phyloP scores from a whole-genome alignment of 192 early-diverging fungal genomes.

The Oehlia diaphana region DNA sequence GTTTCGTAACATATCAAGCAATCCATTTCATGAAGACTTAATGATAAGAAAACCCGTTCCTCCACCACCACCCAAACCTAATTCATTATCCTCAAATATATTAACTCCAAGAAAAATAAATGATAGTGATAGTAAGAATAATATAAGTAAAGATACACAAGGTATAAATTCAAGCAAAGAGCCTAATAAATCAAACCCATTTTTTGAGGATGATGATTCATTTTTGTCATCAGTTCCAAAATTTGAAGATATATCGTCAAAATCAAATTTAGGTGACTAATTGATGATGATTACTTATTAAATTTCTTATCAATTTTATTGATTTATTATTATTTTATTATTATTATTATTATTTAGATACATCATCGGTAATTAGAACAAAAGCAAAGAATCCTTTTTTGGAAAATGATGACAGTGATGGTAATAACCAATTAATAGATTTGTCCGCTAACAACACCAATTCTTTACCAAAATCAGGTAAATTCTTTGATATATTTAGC shows the following conservation, averaged over 20 bases:
- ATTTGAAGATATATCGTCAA: background rate
- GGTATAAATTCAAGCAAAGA: background rate
- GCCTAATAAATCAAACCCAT: background rate
- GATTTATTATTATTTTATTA: background rate
- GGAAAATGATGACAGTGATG: background rate
- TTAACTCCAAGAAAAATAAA: background rate
- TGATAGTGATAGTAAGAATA: background rate
- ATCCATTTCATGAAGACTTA: slow-evolving; percentile 2
- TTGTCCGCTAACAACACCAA: background rate
- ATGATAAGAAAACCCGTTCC: too few species aligned
- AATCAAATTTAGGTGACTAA: background rate
- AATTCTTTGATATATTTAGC: background rate
- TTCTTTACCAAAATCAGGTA: background rate
- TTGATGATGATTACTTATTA: too few species aligned
- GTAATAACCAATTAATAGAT: background rate
- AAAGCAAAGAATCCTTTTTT: background rate
- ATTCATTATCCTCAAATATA: background rate
- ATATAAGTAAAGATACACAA: background rate
- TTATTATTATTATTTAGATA: background rate
- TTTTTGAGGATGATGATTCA: slow-evolving; percentile 12
- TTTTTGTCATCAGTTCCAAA: background rate
- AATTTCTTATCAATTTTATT: too few species aligned
- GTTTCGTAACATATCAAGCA: background rate
- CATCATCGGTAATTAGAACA: background rate
- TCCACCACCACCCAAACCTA: background rate